These are phyloP conservation scores for Leccinum sublutescens DNA, from an alignment of 768 basidiomycete genomes.

Conservation along the genomic window DNA sequence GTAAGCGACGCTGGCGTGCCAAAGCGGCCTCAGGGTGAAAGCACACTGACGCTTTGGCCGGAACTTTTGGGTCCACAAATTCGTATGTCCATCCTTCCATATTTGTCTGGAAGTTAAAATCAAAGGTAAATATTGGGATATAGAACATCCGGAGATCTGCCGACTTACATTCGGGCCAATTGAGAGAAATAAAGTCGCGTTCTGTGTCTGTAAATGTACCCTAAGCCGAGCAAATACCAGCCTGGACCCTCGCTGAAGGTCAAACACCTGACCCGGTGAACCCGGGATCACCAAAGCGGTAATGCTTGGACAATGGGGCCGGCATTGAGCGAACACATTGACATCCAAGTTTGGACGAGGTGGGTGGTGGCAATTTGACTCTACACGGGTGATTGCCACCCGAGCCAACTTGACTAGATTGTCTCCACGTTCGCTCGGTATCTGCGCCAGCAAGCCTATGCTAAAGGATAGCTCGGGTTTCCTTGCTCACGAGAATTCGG, in stretches of 20 bases:
- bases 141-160: not conserved
- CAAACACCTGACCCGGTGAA: not conserved
- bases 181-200: not conserved
- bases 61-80: not conserved
- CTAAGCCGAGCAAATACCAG: not conserved
- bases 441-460: not conserved
- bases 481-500: not conserved
- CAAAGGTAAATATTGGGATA: no score
- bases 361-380: no score
- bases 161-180: not conserved
- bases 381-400: not conserved
- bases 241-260: not conserved
- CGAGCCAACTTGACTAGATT: not conserved
- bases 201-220: no score
- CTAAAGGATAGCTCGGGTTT: not conserved
- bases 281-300: not conserved
- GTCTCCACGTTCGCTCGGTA: not conserved
- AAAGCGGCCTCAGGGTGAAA: constrained; percentile 5
- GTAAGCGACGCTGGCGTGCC: not conserved
- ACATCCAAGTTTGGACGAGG: not conserved
- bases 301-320: not conserved
- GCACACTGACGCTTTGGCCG: constrained; percentile 4
- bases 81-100: no score
- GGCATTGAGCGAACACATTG: not conserved
- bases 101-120: no score